phyloP scores from a whole-genome alignment of 176 grass and related monocot species.

The Neostapfia colusana region DNA sequence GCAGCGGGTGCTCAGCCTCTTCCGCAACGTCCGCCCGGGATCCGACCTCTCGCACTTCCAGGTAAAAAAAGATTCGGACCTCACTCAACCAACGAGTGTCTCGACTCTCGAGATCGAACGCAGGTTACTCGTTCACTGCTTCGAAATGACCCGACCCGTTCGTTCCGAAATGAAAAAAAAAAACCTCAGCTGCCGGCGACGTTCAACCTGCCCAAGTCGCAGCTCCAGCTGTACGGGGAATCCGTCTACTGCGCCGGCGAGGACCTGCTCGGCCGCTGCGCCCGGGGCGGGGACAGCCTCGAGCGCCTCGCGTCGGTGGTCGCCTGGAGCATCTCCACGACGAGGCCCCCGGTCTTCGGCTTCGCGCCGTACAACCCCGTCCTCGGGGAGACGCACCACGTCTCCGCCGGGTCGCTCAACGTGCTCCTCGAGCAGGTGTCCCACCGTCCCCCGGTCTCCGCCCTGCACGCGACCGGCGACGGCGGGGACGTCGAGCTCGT shows the following conservation, averaged over 20 bases:
- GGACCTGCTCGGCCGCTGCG: conserved; percentile 53
- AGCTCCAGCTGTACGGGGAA: conserved; percentile 92
- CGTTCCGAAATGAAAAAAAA: background rate
- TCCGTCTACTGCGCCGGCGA: conserved; percentile 69
- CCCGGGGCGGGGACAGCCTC: conserved; percentile 43
- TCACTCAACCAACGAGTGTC: too few relatives aligned
- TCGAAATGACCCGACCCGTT: too few relatives aligned
- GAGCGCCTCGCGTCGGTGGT: conserved; percentile 68
- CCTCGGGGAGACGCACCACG: conserved; percentile 95
- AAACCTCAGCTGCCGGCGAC: conserved; percentile 66
- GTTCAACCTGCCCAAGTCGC: conserved; percentile 98
- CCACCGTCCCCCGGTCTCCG: conserved; percentile 74
- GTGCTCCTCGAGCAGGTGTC: conserved; percentile 93
- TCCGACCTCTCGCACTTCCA: conserved; percentile 84
- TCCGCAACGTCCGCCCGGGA: conserved; percentile 72
- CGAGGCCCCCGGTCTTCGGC: conserved; percentile 80
- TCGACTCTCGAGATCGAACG: too few relatives aligned
- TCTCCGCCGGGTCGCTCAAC: conserved; percentile 61
- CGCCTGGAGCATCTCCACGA: conserved; percentile 88
- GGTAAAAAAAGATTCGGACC: conserved; percentile 30
- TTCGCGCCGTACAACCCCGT: conserved; percentile 91
- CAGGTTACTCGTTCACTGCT: too few relatives aligned
- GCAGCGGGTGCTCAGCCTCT: conserved; percentile 73
- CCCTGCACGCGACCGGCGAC: conserved; percentile 64
- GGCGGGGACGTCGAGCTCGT: conserved; percentile 52